Conservation (phyloP, 2,329 filamentous ascomycete species). For the Penicillium rolfsii region DNA sequence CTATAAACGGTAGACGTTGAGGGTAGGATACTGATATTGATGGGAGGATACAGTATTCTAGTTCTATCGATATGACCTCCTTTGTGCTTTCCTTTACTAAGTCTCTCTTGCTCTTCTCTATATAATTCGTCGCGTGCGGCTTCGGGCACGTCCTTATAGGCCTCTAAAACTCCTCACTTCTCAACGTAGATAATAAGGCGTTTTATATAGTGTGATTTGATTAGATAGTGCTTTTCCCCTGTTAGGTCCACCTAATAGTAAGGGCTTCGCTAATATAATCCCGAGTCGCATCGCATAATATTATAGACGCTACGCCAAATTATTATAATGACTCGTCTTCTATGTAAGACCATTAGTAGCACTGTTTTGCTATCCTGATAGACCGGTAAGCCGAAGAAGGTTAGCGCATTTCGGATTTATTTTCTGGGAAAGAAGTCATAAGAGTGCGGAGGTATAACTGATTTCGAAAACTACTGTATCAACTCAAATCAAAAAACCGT, state of each 20-base stretch:
- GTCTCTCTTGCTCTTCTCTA: constrained; percentile 6
- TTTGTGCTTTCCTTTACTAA: constrained; percentile 7
- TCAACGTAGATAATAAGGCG: constrained; percentile 13
- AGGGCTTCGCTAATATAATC: constrained; percentile 9
- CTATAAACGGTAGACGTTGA: background rate
- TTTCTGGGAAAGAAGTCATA: too few relatives aligned
- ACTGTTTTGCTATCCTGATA: too few relatives aligned
- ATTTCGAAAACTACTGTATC: too few relatives aligned
- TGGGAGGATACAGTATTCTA: background rate
- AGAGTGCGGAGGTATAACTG: too few relatives aligned
- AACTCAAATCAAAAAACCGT: background rate
- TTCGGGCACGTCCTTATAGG: constrained; percentile 15
- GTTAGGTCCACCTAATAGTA: constrained; percentile 15
- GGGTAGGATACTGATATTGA: constrained; percentile 2
- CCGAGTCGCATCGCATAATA: constrained; percentile 8
- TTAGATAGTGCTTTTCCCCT: constrained; percentile 18
- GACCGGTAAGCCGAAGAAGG: too few relatives aligned
- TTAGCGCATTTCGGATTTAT: too few relatives aligned
- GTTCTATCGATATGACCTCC: background rate
- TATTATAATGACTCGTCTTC: background rate
- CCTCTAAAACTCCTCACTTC: constrained; percentile 10
- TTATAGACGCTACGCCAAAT: constrained; percentile 11
- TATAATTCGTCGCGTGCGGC: constrained; percentile 6
- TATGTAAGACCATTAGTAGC: too few relatives aligned
- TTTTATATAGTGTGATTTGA: constrained; percentile 16